Evolutionary conservation across 805 yeast species (phyloP).

Genomic region (Kodamaea neixiangensis): DNA sequence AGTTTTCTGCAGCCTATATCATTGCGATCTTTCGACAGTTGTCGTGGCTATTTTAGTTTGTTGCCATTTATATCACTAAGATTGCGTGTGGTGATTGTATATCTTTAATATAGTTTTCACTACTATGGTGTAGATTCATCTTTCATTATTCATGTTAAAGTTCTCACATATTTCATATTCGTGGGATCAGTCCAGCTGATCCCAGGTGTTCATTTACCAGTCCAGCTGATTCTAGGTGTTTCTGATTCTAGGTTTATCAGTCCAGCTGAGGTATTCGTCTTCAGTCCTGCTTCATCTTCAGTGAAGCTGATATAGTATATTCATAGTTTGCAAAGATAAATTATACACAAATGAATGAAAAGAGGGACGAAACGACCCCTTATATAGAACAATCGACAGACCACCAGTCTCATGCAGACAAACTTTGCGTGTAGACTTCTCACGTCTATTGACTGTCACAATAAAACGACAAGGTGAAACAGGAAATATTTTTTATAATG

Average conservation of each 20-base stretch:
- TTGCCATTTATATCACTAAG: neutral
- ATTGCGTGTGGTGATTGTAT: neutral
- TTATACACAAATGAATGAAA: neutral
- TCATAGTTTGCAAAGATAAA: too few species aligned
- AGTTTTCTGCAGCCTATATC: constrained; percentile 1
- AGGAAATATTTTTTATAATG: constrained; percentile 2
- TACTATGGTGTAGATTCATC: too few species aligned
- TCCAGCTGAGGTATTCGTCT: too few species aligned
- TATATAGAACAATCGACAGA: neutral
- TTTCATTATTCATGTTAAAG: too few species aligned
- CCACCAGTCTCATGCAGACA: neutral
- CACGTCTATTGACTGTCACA: neutral
- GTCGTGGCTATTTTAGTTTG: neutral
- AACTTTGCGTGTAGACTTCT: constrained; percentile 1
- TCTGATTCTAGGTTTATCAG: too few species aligned
- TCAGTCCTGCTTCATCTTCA: too few species aligned
- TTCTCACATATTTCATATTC: too few species aligned
- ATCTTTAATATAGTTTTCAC: neutral
- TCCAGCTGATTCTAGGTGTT: too few species aligned
- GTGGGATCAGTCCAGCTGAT: too few species aligned
- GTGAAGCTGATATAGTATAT: too few species aligned
- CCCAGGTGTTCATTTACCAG: too few species aligned
- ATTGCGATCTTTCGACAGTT: neutral
- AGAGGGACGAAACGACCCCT: neutral
- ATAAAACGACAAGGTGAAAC: constrained; percentile 3